Percentiles rank a stretch among this genome's conserved stretches.
Evolutionary conservation across 371 early-diverging fungal species (phyloP).

Genomic region (Mortierella sp.): DNA sequence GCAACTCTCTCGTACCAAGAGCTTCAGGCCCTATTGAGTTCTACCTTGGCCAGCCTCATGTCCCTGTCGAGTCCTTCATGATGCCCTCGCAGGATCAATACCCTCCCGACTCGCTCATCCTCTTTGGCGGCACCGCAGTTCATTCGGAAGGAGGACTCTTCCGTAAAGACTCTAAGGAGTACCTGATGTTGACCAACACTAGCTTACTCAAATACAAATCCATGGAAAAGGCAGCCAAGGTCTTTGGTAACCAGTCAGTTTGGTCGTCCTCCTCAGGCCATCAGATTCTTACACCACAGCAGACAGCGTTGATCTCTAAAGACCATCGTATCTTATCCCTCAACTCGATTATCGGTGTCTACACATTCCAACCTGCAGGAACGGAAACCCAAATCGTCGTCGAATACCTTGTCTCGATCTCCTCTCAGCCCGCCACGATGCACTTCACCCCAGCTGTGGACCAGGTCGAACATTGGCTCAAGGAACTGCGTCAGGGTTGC

Average conservation of each 20-base stretch:
- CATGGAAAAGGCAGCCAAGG: constrained; percentile 58
- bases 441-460: constrained; percentile 50
- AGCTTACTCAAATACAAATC: constrained; percentile 54
- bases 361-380: constrained; percentile 24
- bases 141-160: constrained; percentile 53
- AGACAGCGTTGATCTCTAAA: constrained; percentile 41
- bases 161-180: constrained; percentile 53
- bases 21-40: constrained; percentile 21
- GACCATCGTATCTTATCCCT: constrained; percentile 47
- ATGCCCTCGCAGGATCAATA: constrained; percentile 56
- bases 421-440: constrained; percentile 53
- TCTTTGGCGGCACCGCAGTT: constrained; percentile 50
- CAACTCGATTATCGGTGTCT: constrained; percentile 50
- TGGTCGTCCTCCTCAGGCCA: constrained; percentile 57
- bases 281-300: constrained; percentile 51
- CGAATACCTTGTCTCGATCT: constrained; percentile 51
- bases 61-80: constrained; percentile 51
- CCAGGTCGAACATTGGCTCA: constrained; percentile 43
- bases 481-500: constrained; percentile 54
- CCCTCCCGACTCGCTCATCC: constrained; percentile 51
- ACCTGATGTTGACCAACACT: constrained; percentile 47
- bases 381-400: constrained; percentile 30
- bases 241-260: constrained; percentile 56
- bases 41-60: constrained; percentile 48
- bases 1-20: constrained; percentile 50